Evolutionary conservation across 306 rosid species (phyloP).

Genomic region (Citrullus amarus): DNA sequence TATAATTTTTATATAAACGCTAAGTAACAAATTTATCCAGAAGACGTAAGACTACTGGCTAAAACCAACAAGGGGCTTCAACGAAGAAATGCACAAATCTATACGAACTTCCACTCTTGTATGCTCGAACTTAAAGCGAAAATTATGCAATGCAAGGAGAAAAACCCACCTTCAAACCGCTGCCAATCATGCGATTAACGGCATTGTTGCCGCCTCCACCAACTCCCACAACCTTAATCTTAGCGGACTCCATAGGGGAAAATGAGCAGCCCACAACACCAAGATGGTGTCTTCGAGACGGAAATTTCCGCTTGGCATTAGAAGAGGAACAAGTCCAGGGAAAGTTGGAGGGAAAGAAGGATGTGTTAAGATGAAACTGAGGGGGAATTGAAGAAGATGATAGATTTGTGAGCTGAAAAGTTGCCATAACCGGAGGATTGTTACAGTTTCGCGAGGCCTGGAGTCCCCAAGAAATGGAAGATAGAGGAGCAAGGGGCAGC

Average conservation of each 20-base stretch:
- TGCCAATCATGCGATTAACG: constrained; percentile 91
- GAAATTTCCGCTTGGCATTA: constrained; percentile 17
- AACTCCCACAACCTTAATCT: constrained; percentile 85
- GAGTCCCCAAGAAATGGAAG: background rate
- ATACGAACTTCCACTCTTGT: background rate
- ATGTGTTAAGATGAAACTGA: constrained; percentile 16
- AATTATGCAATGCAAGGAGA: background rate
- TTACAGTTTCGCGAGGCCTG: background rate
- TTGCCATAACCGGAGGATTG: constrained; percentile 24
- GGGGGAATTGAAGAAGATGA: constrained; percentile 27
- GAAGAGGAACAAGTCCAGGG: constrained; percentile 15
- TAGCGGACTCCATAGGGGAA: constrained; percentile 53
- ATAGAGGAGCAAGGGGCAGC: background rate
- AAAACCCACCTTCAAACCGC: constrained; percentile 57
- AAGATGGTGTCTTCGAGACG: constrained; percentile 16
- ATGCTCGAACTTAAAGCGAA: background rate
- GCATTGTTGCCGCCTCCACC: constrained; percentile 98
- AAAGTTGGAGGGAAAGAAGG: constrained; percentile 17
- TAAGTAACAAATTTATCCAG: background rate
- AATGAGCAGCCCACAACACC: constrained; percentile 38
- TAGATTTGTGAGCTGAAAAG: constrained; percentile 33
- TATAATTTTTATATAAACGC: background rate
- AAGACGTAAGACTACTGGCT: background rate
- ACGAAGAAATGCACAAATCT: background rate
- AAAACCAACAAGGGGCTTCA: background rate